phyloP scores from a whole-genome alignment of 1,284 basidiomycete genomes.

The Sparassis latifolia region DNA sequence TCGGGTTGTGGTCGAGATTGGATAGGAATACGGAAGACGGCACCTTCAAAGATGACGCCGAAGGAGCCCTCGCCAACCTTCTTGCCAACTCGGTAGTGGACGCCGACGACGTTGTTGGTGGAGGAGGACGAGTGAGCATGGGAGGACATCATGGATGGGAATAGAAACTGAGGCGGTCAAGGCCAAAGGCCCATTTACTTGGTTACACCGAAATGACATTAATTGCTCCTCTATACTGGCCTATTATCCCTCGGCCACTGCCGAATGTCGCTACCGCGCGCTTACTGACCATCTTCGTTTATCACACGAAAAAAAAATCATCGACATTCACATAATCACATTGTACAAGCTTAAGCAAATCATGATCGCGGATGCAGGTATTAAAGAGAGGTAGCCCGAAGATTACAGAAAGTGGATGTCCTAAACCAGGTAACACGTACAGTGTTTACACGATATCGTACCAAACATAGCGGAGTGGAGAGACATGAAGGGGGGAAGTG shows the following conservation, averaged over 20 bases:
- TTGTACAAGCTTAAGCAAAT: too few species aligned
- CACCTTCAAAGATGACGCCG: constrained; percentile 95
- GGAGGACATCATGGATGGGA: constrained; percentile 35
- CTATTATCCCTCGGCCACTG: constrained; percentile 10
- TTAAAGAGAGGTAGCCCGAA: too few species aligned
- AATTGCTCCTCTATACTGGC: constrained; percentile 1
- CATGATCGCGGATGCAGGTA: too few species aligned
- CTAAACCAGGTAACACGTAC: too few species aligned
- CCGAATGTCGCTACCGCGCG: constrained; percentile 2
- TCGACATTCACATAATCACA: too few species aligned
- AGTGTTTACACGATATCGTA: background rate
- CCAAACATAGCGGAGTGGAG: background rate
- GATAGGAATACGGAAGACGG: constrained; percentile 14
- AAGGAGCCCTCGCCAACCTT: constrained; percentile 87
- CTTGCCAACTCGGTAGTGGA: constrained; percentile 82
- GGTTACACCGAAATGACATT: too few species aligned
- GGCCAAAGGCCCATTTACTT: constrained; percentile 9
- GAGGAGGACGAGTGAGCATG: constrained; percentile 52
- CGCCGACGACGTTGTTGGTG: constrained; percentile 63
- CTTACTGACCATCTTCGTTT: background rate
- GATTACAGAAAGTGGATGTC: too few species aligned
- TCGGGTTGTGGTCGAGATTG: constrained; percentile 2
- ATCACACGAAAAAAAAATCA: background rate
- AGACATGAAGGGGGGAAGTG: background rate
- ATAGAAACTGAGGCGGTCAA: constrained; percentile 1